Conservation (phyloP, 2,329 filamentous ascomycete genomes). For the Fusarium equiseti region DNA sequence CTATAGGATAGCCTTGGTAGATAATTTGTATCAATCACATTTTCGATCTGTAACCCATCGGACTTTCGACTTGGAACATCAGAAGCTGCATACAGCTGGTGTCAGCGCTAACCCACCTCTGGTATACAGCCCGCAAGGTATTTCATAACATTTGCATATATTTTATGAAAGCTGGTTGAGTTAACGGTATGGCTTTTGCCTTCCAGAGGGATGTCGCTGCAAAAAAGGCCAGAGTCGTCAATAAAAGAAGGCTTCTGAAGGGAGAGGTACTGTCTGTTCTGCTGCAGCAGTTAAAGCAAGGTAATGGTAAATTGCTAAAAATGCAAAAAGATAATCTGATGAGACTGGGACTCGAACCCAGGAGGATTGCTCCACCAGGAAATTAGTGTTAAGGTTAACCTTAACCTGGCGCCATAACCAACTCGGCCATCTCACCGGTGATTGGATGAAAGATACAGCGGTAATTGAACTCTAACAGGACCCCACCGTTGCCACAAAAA, state of each 20-base stretch:
- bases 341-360: slow-evolving; percentile 35
- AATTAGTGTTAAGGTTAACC: slow-evolving; percentile 32
- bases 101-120: not conserved
- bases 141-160: too few relatives aligned
- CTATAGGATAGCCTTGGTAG: too few relatives aligned
- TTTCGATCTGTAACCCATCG: too few relatives aligned
- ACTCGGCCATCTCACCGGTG: slow-evolving; percentile 32
- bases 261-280: too few relatives aligned
- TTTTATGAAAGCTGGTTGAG: accelerated
- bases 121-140: not conserved
- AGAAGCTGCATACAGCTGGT: not conserved
- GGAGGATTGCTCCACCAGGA: slow-evolving; percentile 34
- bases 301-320: not conserved
- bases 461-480: not conserved
- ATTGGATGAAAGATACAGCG: not conserved
- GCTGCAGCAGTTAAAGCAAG: too few relatives aligned
- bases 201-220: not conserved
- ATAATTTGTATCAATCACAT: too few relatives aligned
- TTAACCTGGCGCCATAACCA: slow-evolving; percentile 36
- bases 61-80: too few relatives aligned
- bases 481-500: not conserved
- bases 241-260: too few relatives aligned
- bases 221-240: not conserved
- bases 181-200: not conserved
- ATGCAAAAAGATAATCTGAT: slow-evolving; percentile 15